These are phyloP conservation scores for Sordariomycetes sp. DNA, from an alignment of 2,329 filamentous ascomycete genomes.

Conservation along the genomic window DNA sequence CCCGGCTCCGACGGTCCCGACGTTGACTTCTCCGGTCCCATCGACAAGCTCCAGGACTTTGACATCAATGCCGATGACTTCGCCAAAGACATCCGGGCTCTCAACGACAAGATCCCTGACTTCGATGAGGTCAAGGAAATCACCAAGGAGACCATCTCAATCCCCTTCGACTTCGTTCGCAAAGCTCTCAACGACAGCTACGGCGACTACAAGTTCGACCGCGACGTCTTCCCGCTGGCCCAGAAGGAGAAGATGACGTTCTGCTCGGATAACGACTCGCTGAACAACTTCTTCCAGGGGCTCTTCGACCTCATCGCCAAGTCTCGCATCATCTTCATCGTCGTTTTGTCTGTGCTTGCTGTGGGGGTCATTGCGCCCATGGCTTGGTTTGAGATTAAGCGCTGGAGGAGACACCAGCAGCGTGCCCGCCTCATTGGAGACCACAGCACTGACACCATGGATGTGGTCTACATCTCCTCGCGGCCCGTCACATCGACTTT, in stretches of 20 bases:
- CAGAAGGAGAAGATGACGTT: constrained; percentile 76
- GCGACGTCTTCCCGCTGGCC: constrained; percentile 70
- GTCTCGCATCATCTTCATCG: constrained; percentile 67
- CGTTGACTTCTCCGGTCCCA: constrained; percentile 56
- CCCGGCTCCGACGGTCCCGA: constrained; percentile 36
- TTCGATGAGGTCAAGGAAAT: constrained; percentile 80
- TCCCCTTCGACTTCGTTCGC: constrained; percentile 77
- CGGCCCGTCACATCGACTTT: constrained; percentile 65
- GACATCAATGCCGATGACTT: constrained; percentile 58
- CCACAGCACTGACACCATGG: constrained; percentile 68
- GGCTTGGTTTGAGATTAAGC: constrained; percentile 69
- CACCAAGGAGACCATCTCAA: constrained; percentile 62
- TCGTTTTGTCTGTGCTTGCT: constrained; percentile 63
- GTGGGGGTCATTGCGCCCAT: constrained; percentile 68
- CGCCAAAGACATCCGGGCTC: constrained; percentile 56
- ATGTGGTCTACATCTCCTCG: constrained; percentile 80
- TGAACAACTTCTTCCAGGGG: constrained; percentile 74
- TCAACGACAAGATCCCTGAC: constrained; percentile 72
- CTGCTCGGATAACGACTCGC: constrained; percentile 75
- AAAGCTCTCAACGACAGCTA: constrained; percentile 62
- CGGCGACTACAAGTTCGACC: constrained; percentile 68
- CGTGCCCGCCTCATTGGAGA: constrained; percentile 57
- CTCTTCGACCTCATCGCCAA: constrained; percentile 58
- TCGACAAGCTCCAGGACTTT: constrained; percentile 61
- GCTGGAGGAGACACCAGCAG: constrained; percentile 65